Evolutionary conservation across 805 yeast genomes (phyloP).

Genomic region (Naumovozyma castellii): DNA sequence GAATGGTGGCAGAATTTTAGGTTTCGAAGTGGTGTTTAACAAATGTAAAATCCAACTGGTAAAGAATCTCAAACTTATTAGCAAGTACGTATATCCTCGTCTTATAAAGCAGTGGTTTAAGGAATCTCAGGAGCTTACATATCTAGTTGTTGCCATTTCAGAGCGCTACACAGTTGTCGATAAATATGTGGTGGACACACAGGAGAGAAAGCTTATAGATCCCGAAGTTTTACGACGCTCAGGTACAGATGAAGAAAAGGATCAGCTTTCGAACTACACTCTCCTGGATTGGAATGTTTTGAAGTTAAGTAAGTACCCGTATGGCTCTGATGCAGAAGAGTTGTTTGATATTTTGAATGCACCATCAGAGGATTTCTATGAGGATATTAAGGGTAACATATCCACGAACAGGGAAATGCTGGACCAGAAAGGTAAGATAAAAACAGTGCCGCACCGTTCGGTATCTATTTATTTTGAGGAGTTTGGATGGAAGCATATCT

Average conservation of each 20-base stretch:
- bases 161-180: not conserved
- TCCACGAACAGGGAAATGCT: not conserved
- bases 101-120: not conserved
- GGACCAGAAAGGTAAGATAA: not conserved
- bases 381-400: not conserved
- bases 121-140: not conserved
- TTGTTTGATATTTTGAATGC: not conserved
- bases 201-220: not conserved
- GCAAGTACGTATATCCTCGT: not conserved
- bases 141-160: not conserved
- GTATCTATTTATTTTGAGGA: not conserved
- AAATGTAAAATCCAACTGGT: not conserved
- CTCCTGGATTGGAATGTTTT: not conserved
- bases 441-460: not conserved
- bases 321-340: not conserved
- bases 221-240: no score
- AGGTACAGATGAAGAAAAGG: not conserved
- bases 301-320: not conserved
- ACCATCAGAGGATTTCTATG: not conserved
- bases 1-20: not conserved
- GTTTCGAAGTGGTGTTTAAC: not conserved
- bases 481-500: not conserved
- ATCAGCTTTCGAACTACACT: not conserved
- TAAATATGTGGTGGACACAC: not conserved
- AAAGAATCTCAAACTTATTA: not conserved